Evolutionary conservation across 805 yeast species (phyloP).

Genomic region (Jamesozyma hellenica): DNA sequence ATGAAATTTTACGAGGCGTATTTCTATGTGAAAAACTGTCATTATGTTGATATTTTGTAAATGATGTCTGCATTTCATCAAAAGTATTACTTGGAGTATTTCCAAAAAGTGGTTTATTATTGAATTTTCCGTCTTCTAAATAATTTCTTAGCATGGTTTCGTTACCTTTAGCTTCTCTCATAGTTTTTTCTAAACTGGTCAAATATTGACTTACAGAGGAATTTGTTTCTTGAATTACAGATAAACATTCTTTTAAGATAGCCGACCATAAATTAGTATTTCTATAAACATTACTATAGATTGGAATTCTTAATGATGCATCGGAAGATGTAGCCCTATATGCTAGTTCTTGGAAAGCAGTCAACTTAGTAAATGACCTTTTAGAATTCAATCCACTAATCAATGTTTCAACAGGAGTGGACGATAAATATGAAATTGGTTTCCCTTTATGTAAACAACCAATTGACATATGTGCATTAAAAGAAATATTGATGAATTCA

Average conservation of each 20-base stretch:
- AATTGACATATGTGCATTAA: slow-evolving; percentile 54
- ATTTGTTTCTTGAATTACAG: slow-evolving; percentile 42
- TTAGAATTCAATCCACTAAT: slow-evolving; percentile 51
- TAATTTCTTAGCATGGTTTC: too few relatives aligned
- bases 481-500: slow-evolving; percentile 50
- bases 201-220: slow-evolving; percentile 27
- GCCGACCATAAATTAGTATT: slow-evolving; percentile 46
- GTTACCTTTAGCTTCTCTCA: slow-evolving; percentile 2
- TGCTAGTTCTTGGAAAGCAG: slow-evolving; percentile 71
- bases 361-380: slow-evolving; percentile 41
- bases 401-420: slow-evolving; percentile 54
- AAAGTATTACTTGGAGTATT: slow-evolving; percentile 21
- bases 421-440: slow-evolving; percentile 44
- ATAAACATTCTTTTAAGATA: slow-evolving; percentile 50
- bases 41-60: slow-evolving; percentile 14
- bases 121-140: not conserved
- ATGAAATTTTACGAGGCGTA: slow-evolving; percentile 10
- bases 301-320: slow-evolving; percentile 38
- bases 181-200: slow-evolving; percentile 10
- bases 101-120: slow-evolving; percentile 27
- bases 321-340: slow-evolving; percentile 46
- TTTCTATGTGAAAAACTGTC: not conserved
- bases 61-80: slow-evolving; percentile 1
- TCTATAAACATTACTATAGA: slow-evolving; percentile 42
- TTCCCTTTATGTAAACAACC: slow-evolving; percentile 64